These are phyloP conservation scores for Hagleromyces aurorensis DNA, from an alignment of 805 yeast species.

Conservation along the genomic window DNA sequence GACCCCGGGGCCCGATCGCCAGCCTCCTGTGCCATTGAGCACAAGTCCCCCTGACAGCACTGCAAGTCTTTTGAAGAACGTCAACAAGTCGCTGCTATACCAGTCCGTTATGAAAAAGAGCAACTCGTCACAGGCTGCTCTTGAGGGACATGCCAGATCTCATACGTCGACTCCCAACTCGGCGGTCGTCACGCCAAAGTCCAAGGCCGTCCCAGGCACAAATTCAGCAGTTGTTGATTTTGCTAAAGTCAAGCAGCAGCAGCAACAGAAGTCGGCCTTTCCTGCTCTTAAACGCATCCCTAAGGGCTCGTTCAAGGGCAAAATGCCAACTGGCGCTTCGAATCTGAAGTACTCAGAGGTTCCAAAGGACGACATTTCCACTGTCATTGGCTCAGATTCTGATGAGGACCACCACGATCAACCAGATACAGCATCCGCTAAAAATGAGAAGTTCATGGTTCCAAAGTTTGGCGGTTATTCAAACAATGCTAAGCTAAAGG, in stretches of 20 bases:
- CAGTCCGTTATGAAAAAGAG: slow-evolving; percentile 19
- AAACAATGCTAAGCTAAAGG: slow-evolving; percentile 43
- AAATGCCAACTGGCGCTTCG: slow-evolving; percentile 10
- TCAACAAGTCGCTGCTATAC: slow-evolving; percentile 22
- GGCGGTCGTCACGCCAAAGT: slow-evolving; percentile 30
- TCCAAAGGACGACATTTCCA: slow-evolving; percentile 8
- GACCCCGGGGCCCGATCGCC: slow-evolving; percentile 11
- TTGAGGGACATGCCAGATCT: slow-evolving; percentile 16
- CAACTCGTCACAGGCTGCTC: slow-evolving; percentile 13
- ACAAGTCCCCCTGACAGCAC: slow-evolving; percentile 16
- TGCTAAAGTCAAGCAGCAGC: slow-evolving; percentile 24
- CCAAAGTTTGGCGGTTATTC: slow-evolving; percentile 69
- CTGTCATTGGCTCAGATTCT: slow-evolving; percentile 6
- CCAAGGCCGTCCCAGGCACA: slow-evolving; percentile 28
- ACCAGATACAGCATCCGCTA: slow-evolving; percentile 18
- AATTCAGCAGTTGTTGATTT: slow-evolving; percentile 25
- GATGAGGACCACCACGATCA: slow-evolving; percentile 8
- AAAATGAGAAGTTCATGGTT: slow-evolving; percentile 21
- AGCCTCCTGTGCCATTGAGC: too few relatives aligned
- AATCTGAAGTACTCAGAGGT: slow-evolving; percentile 11
- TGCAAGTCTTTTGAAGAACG: slow-evolving; percentile 22
- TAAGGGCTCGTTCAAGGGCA: slow-evolving; percentile 9
- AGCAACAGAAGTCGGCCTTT: slow-evolving; percentile 19
- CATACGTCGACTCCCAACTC: slow-evolving; percentile 7
- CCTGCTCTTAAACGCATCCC: slow-evolving; percentile 31